Evolutionary conservation across 345 rosid species (phyloP).

Genomic region (Laguncularia racemosa): DNA sequence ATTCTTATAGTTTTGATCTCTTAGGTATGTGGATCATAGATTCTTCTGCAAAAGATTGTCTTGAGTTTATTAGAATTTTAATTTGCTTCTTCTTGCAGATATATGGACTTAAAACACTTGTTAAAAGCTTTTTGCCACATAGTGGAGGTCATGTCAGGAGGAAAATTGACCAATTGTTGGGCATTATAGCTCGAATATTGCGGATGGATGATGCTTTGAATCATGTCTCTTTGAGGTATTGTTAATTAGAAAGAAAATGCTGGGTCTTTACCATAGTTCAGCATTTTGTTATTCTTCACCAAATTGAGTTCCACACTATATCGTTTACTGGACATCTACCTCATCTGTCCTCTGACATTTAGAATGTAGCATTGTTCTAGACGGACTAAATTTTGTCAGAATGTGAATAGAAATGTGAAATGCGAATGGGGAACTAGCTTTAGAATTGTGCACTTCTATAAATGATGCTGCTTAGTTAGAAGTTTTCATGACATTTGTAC

Average conservation of each 20-base stretch:
- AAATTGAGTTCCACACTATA: too few species aligned
- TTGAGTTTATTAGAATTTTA: neutral
- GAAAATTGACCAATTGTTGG: conserved; percentile 45
- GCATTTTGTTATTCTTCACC: too few species aligned
- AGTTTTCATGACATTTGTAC: too few species aligned
- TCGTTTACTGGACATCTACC: too few species aligned
- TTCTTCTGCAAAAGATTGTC: neutral
- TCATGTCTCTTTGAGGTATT: conserved; percentile 44
- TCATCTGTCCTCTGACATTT: too few species aligned
- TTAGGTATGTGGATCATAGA: neutral
- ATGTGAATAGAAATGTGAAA: too few species aligned
- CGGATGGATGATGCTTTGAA: conserved; percentile 29
- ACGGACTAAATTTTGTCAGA: too few species aligned
- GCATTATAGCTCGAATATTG: conserved; percentile 48
- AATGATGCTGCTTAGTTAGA: too few species aligned
- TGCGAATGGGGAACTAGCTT: too few species aligned
- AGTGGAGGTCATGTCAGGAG: conserved; percentile 38
- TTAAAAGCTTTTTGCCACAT: conserved; percentile 73
- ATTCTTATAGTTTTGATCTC: too few species aligned
- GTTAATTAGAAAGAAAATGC: neutral
- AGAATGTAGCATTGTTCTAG: too few species aligned
- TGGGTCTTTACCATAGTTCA: neutral
- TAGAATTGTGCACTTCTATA: too few species aligned
- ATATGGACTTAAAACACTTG: conserved; percentile 76
- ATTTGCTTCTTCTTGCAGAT: conserved; percentile 38